These are phyloP conservation scores for Hamigera avellanea DNA, from an alignment of 495 filamentous ascomycete genomes.

Conservation along the genomic window DNA sequence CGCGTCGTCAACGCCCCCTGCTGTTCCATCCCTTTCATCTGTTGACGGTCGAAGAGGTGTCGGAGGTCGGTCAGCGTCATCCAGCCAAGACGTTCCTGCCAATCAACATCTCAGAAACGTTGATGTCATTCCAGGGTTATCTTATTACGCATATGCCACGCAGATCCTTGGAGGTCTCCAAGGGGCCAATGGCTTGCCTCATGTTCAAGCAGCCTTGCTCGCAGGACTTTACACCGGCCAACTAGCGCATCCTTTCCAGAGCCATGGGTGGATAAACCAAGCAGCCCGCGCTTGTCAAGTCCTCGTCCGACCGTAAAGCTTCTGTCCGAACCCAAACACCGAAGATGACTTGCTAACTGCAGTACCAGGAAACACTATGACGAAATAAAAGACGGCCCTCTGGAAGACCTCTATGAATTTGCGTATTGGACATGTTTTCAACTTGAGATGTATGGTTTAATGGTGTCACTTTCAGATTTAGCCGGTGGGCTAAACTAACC, in stretches of 20 bases:
- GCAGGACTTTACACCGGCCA: slow-evolving; percentile 86
- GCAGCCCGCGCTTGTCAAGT: too few relatives aligned
- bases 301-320: slow-evolving; percentile 62
- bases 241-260: slow-evolving; percentile 76
- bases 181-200: slow-evolving; percentile 64
- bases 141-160: slow-evolving; percentile 77
- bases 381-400: slow-evolving; percentile 11
- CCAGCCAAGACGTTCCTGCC: too few relatives aligned
- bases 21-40: too few relatives aligned
- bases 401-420: slow-evolving; percentile 50
- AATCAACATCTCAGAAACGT: too few relatives aligned
- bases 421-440: too few relatives aligned
- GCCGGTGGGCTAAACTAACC: too few relatives aligned
- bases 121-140: slow-evolving; percentile 80
- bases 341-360: too few relatives aligned
- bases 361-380: slow-evolving; percentile 30
- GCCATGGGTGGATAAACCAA: too few relatives aligned
- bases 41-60: too few relatives aligned
- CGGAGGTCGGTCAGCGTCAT: too few relatives aligned
- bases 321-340: slow-evolving; percentile 71
- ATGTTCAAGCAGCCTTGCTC: slow-evolving; percentile 77
- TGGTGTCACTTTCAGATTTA: too few relatives aligned
- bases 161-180: slow-evolving; percentile 75
- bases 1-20: too few relatives aligned
- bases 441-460: slow-evolving; percentile 66